Base-by-base conservation (phyloP, 768 basidiomycete species). In the Candolleomyces aberdarensis region DNA sequence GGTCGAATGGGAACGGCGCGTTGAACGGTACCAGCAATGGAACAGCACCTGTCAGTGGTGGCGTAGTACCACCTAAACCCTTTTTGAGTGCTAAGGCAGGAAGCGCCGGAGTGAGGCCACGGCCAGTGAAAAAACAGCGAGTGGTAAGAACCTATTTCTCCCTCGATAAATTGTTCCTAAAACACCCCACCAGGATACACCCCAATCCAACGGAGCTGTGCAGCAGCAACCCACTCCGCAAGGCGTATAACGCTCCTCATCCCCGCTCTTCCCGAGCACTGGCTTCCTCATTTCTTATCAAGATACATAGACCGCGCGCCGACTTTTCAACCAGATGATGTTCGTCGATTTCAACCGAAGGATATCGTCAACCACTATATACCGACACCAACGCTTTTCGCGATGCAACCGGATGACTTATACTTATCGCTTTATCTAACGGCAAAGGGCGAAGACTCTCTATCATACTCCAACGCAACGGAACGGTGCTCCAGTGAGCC, bases 91-190 rank as follows among this genome's bases (percentile, higher is more conserved):
- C 85, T 29, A 84, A 84, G 66, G 84, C 86, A 10, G 88, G 88
- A 17, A 78, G 76, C 41, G 78, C 77, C 8, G 82, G 79, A 50
- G 82, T 80, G 14, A 78, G 86, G 58, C 88, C 89, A 31, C 78
- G 89, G 64, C 89, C 89, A 20, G 68, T 86, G 47, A 92, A 92
- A 81, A 91, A 89, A 73, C 88, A 85, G 68, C 81, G 87, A 63
- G 78, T 89, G 85, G 89, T 91, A 65, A 67, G 85, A 79, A 47
- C 46, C 48, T 20, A 46, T 47, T 40, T 59, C 15, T 57, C 11
- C 39, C 40, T 52, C 59, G 19, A 22, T 52, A 60, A 44, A 31
- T 19, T 31, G 51, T 36, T 43, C 41, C 43, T 43, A n/a, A 46
- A 31, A 40, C 36, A 43, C 66, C 57, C 59, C 32, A 49, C 54